Evolutionary conservation across 2,329 filamentous ascomycete genomes (phyloP).

Genomic region (Fusarium subglutinans): DNA sequence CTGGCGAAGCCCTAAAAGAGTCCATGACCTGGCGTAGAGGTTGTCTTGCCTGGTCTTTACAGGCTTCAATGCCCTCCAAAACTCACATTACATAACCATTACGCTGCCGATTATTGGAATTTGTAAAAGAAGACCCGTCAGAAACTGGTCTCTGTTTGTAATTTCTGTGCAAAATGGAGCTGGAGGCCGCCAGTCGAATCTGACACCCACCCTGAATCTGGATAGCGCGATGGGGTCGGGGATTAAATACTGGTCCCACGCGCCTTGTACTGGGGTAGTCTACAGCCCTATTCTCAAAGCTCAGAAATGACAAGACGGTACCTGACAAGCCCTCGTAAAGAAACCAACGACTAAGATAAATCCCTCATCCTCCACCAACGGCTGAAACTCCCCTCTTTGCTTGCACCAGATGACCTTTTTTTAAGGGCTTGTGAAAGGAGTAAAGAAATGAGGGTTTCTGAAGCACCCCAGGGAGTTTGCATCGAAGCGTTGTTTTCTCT

Average conservation of each 20-base stretch:
- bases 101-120: rapidly evolving
- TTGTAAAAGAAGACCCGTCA: neutral
- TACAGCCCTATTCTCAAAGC: neutral
- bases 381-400: neutral
- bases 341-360: neutral
- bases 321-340: neutral
- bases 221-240: neutral
- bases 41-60: neutral
- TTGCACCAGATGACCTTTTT: neutral
- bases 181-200: neutral
- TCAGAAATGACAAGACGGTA: neutral
- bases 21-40: rapidly evolving
- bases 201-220: neutral
- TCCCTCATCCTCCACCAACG: neutral
- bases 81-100: neutral
- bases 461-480: neutral
- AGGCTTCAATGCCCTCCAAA: neutral
- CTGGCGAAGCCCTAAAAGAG: rapidly evolving
- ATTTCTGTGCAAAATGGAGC: neutral
- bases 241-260: neutral
- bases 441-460: neutral
- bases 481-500: rapidly evolving
- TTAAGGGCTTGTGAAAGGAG: neutral
- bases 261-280: neutral
- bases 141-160: too few species aligned